Evolutionary conservation across 768 basidiomycete genomes (phyloP).

Genomic region (Sporobolomyces pararoseus): DNA sequence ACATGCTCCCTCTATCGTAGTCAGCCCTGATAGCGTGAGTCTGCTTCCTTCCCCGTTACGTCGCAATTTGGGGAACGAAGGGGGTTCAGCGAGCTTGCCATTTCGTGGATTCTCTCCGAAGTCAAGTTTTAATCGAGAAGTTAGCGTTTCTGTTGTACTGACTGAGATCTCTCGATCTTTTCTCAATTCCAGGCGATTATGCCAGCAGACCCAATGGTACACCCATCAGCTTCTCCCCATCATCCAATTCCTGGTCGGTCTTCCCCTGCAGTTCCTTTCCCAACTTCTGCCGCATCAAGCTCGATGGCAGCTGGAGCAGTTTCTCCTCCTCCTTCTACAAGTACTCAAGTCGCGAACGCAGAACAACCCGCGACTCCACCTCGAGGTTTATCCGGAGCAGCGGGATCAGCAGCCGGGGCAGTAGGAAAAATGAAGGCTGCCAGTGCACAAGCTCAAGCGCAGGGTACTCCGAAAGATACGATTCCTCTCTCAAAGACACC

Average conservation of each 20-base stretch:
- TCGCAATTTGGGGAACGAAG: too few species aligned
- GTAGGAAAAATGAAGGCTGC: slow-evolving; percentile 47
- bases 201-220: slow-evolving; percentile 51
- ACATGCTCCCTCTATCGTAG: slow-evolving; percentile 34
- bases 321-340: slow-evolving; percentile 25
- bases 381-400: slow-evolving; percentile 43
- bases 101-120: too few species aligned
- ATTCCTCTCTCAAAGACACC: slow-evolving; percentile 95
- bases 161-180: background rate
- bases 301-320: slow-evolving; percentile 6
- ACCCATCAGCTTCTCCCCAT: slow-evolving; percentile 49
- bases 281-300: background rate
- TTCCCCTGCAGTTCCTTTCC: slow-evolving; percentile 43
- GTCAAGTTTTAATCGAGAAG: too few species aligned
- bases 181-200: slow-evolving; percentile 49
- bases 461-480: slow-evolving; percentile 81
- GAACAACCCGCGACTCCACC: slow-evolving; percentile 47
- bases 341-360: slow-evolving; percentile 20
- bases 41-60: too few species aligned
- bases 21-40: slow-evolving; percentile 36
- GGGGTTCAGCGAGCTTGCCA: too few species aligned
- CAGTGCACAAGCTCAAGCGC: slow-evolving; percentile 17
- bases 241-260: slow-evolving; percentile 44
- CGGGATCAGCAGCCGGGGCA: slow-evolving; percentile 30
- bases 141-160: too few species aligned